These are phyloP conservation scores for Streptanthus diversifolius DNA, from an alignment of 345 rosid genomes.

Conservation along the genomic window DNA sequence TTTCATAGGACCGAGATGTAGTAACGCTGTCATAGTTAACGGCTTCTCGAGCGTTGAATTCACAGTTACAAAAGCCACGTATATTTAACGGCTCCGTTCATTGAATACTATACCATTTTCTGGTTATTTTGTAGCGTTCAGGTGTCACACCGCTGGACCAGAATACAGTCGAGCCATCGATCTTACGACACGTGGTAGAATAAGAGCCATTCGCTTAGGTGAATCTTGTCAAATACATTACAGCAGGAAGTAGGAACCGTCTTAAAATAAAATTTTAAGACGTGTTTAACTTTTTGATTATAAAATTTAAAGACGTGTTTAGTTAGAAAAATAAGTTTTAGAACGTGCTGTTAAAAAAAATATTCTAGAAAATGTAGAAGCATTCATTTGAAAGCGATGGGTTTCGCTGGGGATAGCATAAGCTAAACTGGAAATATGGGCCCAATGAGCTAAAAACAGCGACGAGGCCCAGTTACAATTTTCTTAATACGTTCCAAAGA, in stretches of 20 bases:
- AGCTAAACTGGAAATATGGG: not conserved
- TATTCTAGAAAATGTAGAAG: not conserved
- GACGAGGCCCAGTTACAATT: not conserved
- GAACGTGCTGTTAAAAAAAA: not conserved
- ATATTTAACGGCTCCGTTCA: constrained; percentile 10
- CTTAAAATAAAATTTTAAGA: not conserved
- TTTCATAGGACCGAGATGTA: constrained; percentile 7
- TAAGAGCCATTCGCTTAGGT: not conserved
- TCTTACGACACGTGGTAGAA: not conserved
- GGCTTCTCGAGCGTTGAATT: not conserved
- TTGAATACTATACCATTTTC: not conserved
- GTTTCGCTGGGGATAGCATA: not conserved
- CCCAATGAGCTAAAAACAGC: not conserved
- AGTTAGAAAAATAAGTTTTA: not conserved
- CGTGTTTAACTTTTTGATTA: not conserved
- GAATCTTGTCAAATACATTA: not conserved
- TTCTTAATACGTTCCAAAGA: not conserved
- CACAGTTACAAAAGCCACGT: not conserved
- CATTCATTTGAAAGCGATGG: not conserved
- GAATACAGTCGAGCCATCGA: not conserved
- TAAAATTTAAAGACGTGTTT: not conserved
- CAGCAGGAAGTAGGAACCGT: constrained; percentile 12
- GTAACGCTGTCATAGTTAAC: constrained; percentile 16
- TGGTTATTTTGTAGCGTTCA: not conserved
- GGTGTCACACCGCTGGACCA: not conserved